A percentile compares a stretch with the other conserved stretches of the same genome.
phyloP scores from a whole-genome alignment of 257 asterid genomes.

The Ilex asprella region DNA sequence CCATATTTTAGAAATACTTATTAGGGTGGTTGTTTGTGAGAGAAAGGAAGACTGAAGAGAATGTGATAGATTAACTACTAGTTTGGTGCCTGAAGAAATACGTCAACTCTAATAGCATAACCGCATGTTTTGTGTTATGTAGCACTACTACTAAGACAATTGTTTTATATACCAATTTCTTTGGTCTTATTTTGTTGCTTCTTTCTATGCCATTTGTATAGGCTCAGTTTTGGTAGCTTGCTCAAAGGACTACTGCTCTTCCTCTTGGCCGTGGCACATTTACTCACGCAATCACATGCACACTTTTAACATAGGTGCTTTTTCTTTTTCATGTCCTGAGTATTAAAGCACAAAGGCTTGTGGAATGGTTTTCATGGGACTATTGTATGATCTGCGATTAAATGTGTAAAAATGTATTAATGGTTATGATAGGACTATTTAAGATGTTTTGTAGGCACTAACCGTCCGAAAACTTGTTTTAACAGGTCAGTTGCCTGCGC shows the following conservation, averaged over 20 bases:
- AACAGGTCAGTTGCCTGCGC: slow-evolving; percentile 97
- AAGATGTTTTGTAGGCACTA: slow-evolving; percentile 58
- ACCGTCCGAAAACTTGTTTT: slow-evolving; percentile 92
- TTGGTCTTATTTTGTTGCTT: neutral
- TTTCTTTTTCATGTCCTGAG: neutral
- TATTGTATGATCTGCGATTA: slow-evolving; percentile 4
- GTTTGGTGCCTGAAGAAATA: too few relatives aligned
- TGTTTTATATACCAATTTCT: neutral
- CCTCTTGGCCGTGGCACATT: slow-evolving; percentile 99
- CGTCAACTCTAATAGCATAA: too few relatives aligned
- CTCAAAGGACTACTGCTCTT: slow-evolving; percentile 94
- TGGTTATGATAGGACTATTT: slow-evolving; percentile 3
- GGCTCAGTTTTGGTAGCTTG: slow-evolving; percentile 99
- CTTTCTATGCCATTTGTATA: slow-evolving; percentile 20
- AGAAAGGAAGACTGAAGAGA: too few relatives aligned
- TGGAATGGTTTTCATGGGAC: neutral
- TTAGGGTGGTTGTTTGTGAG: too few relatives aligned
- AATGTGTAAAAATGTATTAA: neutral
- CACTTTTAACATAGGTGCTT: slow-evolving; percentile 90
- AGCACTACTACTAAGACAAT: too few relatives aligned
- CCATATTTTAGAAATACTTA: too few relatives aligned
- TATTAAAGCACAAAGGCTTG: neutral
- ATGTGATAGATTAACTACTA: too few relatives aligned
- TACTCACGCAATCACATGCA: slow-evolving; percentile 84
- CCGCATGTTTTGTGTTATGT: too few relatives aligned